Evolutionary conservation across 2,329 filamentous ascomycete species (phyloP).

Genomic region (Phialophora tarda): DNA sequence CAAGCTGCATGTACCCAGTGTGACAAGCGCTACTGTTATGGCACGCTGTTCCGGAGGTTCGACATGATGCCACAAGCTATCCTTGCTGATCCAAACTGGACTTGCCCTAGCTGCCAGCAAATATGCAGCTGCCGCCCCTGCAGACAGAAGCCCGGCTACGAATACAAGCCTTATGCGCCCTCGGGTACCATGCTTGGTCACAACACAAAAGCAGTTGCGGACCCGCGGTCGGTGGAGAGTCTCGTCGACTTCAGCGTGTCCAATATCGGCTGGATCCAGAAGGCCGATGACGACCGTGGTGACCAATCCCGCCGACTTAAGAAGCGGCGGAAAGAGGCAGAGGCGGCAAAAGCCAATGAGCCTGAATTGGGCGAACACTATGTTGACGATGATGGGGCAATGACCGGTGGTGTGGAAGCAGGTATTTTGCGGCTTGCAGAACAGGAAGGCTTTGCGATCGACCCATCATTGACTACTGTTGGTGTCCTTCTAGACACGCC

Average conservation of each 20-base stretch:
- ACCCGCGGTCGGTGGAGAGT: constrained; percentile 86
- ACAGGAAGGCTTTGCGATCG: constrained; percentile 49
- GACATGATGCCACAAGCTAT: constrained; percentile 84
- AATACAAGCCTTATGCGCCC: constrained; percentile 77
- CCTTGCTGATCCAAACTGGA: constrained; percentile 81
- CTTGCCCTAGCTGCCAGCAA: constrained; percentile 82
- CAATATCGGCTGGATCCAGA: constrained; percentile 81
- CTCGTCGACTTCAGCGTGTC: constrained; percentile 90
- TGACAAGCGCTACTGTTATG: constrained; percentile 82
- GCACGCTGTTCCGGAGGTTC: constrained; percentile 88
- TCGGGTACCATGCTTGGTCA: constrained; percentile 88
- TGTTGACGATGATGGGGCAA: constrained; percentile 47
- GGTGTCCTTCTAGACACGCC: constrained; percentile 7
- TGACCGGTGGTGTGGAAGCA: constrained; percentile 27
- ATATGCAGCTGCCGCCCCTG: constrained; percentile 89
- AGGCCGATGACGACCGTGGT: constrained; percentile 56
- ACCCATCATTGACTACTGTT: constrained; percentile 46
- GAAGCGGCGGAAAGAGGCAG: constrained; percentile 60
- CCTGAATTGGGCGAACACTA: constrained; percentile 53
- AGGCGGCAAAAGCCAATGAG: constrained; percentile 56
- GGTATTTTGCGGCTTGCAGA: constrained; percentile 36
- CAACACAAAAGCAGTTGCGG: constrained; percentile 86
- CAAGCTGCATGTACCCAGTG: constrained; percentile 82
- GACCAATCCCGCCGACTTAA: constrained; percentile 54
- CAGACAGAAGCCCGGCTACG: constrained; percentile 69